Conservation (phyloP, 208 protist genomes). For the Porcisia hertigi region DNA sequence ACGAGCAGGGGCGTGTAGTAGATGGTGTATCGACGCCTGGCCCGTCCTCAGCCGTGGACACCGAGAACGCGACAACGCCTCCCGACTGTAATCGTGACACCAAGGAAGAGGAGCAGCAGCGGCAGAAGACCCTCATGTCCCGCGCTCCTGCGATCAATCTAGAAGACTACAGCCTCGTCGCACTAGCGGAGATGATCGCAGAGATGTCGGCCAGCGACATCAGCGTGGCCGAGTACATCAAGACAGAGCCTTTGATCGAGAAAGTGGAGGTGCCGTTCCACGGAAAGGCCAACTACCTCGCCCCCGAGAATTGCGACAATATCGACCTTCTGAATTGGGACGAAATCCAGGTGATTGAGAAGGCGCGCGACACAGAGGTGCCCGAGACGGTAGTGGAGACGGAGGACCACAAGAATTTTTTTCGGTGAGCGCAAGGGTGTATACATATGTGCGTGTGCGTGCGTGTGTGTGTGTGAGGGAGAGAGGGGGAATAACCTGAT, state of each 20-base stretch:
- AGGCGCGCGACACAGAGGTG: conserved; percentile 14
- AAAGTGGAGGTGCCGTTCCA: conserved; percentile 81
- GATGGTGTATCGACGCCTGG: neutral
- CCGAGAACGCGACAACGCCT: neutral
- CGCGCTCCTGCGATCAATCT: conserved; percentile 53
- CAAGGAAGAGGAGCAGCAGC: no score
- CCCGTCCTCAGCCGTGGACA: neutral
- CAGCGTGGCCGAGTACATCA: conserved; percentile 62
- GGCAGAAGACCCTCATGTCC: conserved; percentile 1
- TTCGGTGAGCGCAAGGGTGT: conserved; percentile 44
- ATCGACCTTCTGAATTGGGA: conserved; percentile 81
- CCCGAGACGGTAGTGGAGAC: conserved; percentile 68
- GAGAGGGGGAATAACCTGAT: no score
- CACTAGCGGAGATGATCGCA: conserved; percentile 78
- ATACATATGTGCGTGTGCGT: no score
- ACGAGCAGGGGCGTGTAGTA: neutral
- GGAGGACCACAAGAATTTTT: conserved; percentile 68
- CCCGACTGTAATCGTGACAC: neutral
- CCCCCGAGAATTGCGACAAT: conserved; percentile 87
- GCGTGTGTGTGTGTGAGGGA: neutral
- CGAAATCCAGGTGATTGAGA: conserved; percentile 60
- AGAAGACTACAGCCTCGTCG: conserved; percentile 82
- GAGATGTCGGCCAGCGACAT: conserved; percentile 63
- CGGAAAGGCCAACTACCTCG: conserved; percentile 66
- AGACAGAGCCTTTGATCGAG: conserved; percentile 76